Percentiles rank a stretch among this genome's conserved stretches.
phyloP scores from a whole-genome alignment of 2,329 filamentous ascomycete genomes.

The Didymella glomerata region DNA sequence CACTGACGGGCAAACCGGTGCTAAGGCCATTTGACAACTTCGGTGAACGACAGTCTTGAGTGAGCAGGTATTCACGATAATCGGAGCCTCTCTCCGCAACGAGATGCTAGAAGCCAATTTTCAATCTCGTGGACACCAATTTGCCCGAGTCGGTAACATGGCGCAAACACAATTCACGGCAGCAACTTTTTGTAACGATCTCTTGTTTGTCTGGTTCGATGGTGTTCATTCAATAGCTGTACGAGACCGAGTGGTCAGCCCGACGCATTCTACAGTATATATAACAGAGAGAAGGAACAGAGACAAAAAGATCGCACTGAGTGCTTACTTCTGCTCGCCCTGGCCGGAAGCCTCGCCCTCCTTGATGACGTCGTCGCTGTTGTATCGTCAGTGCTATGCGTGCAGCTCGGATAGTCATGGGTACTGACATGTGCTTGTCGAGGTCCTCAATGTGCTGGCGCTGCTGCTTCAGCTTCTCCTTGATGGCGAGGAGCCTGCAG shows the following conservation, averaged over 20 bases:
- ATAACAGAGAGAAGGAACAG: conserved; percentile 22
- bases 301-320: conserved; percentile 21
- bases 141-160: not conserved
- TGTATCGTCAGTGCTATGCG: conserved; percentile 25
- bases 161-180: not conserved
- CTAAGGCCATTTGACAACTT: not conserved
- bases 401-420: not conserved
- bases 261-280: conserved; percentile 27
- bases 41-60: not conserved
- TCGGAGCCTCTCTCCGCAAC: not conserved
- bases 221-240: conserved; percentile 26
- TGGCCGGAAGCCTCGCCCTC: conserved; percentile 69
- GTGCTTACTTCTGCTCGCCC: conserved; percentile 63
- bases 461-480: conserved; percentile 75
- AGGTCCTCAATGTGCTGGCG: conserved; percentile 84
- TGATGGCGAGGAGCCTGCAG: conserved; percentile 72
- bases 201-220: not conserved
- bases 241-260: conserved; percentile 30
- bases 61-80: not conserved
- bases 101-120: not conserved
- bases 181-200: not conserved
- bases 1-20: not conserved
- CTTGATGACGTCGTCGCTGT: conserved; percentile 79
- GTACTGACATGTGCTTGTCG: conserved; percentile 81
- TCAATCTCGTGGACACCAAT: not conserved